Base-by-base conservation (phyloP, 345 rosid species). In the Eucalyptus curtisii region DNA sequence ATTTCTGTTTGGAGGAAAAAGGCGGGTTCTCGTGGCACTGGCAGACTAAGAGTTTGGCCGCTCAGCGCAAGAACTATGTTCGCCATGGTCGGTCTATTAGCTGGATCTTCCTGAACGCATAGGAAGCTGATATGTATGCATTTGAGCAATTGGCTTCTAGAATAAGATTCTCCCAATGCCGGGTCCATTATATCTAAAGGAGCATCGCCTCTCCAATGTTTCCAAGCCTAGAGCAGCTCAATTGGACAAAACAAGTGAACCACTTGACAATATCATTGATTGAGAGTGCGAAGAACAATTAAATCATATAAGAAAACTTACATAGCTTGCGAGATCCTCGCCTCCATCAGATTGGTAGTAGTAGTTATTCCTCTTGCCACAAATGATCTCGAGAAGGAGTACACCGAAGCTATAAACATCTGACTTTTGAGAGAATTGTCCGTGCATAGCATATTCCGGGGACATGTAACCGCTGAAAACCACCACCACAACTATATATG, bases 391-490 rank as follows among this genome's bases (percentile, higher is more conserved):
- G 0, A 92, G 88, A 25, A 92, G 22, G 10, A 88, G 6, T 17
- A 89, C 92, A 10, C 91, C 93, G 7, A 90, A 92, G 59, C 93
- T 90, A 45, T 86, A 93, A 5, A 93, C 93, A 87, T 93, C 94
- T 3, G 93, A 91, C 31, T 93, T 92, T 3, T 89, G 85, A 1
- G 95, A 93, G 82, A 92, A 57, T 24, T 55, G 89, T 5, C 94
- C 93, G 2, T 88, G 90, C 68, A 30, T 52, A 24, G 91, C 91
- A 61, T 90, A 93, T 64, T 93, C 94, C 0, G 94, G 94, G 81
- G 94, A 91, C 92, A 91, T 92, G 85, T 93, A 93, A 40, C 94
- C 94, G 16, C 95, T 94, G 45, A 71, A 71, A 71, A 71, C 45
- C 81, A 71, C 22, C 42, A 31, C 45, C 81, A 71, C 25, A 17